Evolutionary conservation across 768 basidiomycete species (phyloP).

Genomic region (Hydnomerulius pinastri): DNA sequence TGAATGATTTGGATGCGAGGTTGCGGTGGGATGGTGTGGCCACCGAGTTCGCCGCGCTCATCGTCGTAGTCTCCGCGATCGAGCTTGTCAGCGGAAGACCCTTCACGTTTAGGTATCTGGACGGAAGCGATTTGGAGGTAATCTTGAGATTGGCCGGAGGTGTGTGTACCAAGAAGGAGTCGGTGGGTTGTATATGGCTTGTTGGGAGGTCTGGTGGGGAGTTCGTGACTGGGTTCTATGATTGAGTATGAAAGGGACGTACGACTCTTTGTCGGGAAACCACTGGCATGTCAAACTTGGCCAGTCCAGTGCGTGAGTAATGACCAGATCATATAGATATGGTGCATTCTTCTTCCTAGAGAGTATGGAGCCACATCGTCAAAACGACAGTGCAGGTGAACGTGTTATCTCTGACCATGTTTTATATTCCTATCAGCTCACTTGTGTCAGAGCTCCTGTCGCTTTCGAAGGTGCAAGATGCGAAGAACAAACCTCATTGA

Average conservation of each 20-base stretch:
- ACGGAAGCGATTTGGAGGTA: conserved; percentile 95
- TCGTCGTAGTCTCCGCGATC: conserved; percentile 85
- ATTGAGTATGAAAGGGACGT: conserved; percentile 30
- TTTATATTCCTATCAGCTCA: conserved; percentile 69
- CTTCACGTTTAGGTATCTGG: conserved; percentile 84
- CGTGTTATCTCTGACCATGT: conserved; percentile 57
- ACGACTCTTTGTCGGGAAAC: conserved; percentile 98
- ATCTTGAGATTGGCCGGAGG: conserved; percentile 91
- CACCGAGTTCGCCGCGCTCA: conserved; percentile 92
- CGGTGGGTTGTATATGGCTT: conserved; percentile 96
- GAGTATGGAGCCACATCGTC: neutral
- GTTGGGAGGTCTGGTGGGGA: conserved; percentile 66
- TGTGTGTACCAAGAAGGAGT: conserved; percentile 95
- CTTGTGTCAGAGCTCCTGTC: conserved; percentile 10
- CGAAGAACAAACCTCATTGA: conserved; percentile 67
- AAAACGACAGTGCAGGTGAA: neutral
- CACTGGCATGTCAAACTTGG: conserved; percentile 97
- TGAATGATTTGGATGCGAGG: conserved; percentile 90
- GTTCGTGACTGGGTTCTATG: neutral
- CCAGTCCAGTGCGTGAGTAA: conserved; percentile 98
- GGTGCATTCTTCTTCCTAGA: conserved; percentile 95
- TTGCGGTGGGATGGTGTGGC: conserved; percentile 80
- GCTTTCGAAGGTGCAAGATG: neutral
- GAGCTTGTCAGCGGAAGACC: conserved; percentile 71
- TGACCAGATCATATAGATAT: conserved; percentile 95